phyloP scores from a whole-genome alignment of 2,329 filamentous ascomycete species.

The Pseudonectria foliicola region DNA sequence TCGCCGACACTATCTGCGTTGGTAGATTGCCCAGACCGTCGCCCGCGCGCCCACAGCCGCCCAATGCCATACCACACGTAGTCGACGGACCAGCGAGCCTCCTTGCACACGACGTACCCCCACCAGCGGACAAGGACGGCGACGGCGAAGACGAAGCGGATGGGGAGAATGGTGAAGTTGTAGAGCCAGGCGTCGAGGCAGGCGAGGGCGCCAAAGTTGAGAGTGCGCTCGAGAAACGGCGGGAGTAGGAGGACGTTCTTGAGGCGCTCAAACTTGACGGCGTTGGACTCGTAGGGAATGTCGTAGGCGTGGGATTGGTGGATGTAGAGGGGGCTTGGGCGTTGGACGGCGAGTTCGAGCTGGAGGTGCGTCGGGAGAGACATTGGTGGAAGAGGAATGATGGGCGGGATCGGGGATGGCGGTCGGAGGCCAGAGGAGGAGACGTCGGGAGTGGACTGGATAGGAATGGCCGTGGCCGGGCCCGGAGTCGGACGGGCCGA shows the following conservation, averaged over 20 bases:
- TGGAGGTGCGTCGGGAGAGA: slow-evolving; percentile 59
- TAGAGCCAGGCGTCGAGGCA: slow-evolving; percentile 96
- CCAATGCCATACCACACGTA: slow-evolving; percentile 78
- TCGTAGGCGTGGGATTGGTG: slow-evolving; percentile 51
- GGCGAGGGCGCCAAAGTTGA: slow-evolving; percentile 82
- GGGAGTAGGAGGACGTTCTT: slow-evolving; percentile 83
- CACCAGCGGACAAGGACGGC: slow-evolving; percentile 74
- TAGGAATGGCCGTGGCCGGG: slow-evolving; percentile 20
- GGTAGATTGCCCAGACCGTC: slow-evolving; percentile 31
- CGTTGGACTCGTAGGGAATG: slow-evolving; percentile 81
- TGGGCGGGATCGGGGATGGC: slow-evolving; percentile 43
- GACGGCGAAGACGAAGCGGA: slow-evolving; percentile 77
- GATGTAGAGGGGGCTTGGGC: slow-evolving; percentile 60
- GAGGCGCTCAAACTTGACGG: slow-evolving; percentile 84
- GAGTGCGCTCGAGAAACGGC: slow-evolving; percentile 70
- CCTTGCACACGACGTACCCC: slow-evolving; percentile 62
- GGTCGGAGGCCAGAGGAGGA: slow-evolving; percentile 23
- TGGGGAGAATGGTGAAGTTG: slow-evolving; percentile 88
- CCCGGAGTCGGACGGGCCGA: slow-evolving; percentile 1
- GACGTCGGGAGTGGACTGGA: slow-evolving; percentile 12
- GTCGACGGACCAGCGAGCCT: slow-evolving; percentile 61
- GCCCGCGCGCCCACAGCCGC: slow-evolving; percentile 63
- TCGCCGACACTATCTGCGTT: slow-evolving; percentile 29
- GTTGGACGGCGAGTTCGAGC: slow-evolving; percentile 54
- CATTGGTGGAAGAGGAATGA: slow-evolving; percentile 59